Conservation (phyloP, 768 basidiomycete genomes). For the Mycena metata region DNA sequence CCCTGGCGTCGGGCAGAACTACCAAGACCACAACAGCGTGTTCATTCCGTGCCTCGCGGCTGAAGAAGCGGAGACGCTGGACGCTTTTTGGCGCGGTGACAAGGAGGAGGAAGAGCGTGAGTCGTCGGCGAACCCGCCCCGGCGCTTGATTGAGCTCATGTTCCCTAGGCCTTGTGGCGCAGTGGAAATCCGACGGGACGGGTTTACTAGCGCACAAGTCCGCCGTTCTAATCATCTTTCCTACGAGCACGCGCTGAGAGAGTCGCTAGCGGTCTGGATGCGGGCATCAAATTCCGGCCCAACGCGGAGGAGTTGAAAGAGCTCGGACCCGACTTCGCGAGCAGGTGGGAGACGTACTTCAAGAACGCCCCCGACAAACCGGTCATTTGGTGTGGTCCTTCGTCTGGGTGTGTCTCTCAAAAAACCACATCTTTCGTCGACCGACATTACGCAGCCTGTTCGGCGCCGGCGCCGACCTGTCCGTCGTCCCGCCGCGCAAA, state of each 20-base stretch:
- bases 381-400: slow-evolving; percentile 48
- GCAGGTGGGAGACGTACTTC: slow-evolving; percentile 53
- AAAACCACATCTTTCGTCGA: background rate
- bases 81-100: slow-evolving; percentile 48
- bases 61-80: slow-evolving; percentile 49
- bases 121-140: slow-evolving; percentile 32
- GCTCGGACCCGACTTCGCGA: slow-evolving; percentile 54
- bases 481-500: slow-evolving; percentile 41
- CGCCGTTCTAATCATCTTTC: slow-evolving; percentile 19
- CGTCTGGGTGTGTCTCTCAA: slow-evolving; percentile 44
- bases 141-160: slow-evolving; percentile 38
- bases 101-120: slow-evolving; percentile 44
- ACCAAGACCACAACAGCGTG: slow-evolving; percentile 50
- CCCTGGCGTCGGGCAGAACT: slow-evolving; percentile 68
- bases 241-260: background rate
- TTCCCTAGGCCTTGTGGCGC: slow-evolving; percentile 14
- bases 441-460: slow-evolving; percentile 41
- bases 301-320: slow-evolving; percentile 48
- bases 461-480: slow-evolving; percentile 31
- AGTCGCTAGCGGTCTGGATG: slow-evolving; percentile 50
- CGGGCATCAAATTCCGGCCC: slow-evolving; percentile 57
- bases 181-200: slow-evolving; percentile 16
- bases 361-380: slow-evolving; percentile 54
- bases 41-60: slow-evolving; percentile 48
- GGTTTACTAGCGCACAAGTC: slow-evolving; percentile 56